These are phyloP conservation scores for Nothomitra cinnamomea DNA, from an alignment of 2,329 filamentous ascomycete genomes.

Conservation along the genomic window DNA sequence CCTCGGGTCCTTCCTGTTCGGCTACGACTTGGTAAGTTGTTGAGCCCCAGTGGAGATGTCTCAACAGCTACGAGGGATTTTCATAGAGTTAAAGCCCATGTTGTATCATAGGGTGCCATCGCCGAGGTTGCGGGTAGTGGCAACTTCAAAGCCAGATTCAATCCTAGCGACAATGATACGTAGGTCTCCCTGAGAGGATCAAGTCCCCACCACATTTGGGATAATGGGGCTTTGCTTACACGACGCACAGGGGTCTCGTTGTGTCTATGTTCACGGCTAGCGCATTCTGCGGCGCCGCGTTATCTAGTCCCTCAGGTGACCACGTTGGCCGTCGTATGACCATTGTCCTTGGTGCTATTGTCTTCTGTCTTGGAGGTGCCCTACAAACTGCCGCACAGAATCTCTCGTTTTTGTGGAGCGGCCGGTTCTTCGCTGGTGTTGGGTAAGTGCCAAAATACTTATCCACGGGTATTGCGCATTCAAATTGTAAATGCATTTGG, in stretches of 20 bases:
- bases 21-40: slow-evolving; percentile 30
- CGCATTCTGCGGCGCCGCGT: slow-evolving; percentile 51
- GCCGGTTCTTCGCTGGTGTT: slow-evolving; percentile 50
- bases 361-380: slow-evolving; percentile 56
- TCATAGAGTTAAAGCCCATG: no score
- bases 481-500: slow-evolving; percentile 17
- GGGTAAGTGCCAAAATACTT: slow-evolving; percentile 29
- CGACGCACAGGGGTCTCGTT: slow-evolving; percentile 39
- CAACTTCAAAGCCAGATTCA: slow-evolving; percentile 18
- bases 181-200: slow-evolving; percentile 4
- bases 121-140: slow-evolving; percentile 34
- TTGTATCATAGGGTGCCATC: slow-evolving; percentile 30
- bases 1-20: slow-evolving; percentile 39
- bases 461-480: slow-evolving; percentile 23
- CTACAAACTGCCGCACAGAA: slow-evolving; percentile 53
- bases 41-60: no score
- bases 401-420: slow-evolving; percentile 48
- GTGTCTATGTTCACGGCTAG: slow-evolving; percentile 65
- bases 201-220: no score
- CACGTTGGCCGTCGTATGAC: slow-evolving; percentile 51
- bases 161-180: slow-evolving; percentile 22
- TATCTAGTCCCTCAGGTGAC: slow-evolving; percentile 48
- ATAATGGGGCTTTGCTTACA: no score
- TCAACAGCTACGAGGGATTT: no score
- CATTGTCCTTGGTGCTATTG: slow-evolving; percentile 50